phyloP scores from a whole-genome alignment of 257 asterid species.

The Nicotiana noctiflora region DNA sequence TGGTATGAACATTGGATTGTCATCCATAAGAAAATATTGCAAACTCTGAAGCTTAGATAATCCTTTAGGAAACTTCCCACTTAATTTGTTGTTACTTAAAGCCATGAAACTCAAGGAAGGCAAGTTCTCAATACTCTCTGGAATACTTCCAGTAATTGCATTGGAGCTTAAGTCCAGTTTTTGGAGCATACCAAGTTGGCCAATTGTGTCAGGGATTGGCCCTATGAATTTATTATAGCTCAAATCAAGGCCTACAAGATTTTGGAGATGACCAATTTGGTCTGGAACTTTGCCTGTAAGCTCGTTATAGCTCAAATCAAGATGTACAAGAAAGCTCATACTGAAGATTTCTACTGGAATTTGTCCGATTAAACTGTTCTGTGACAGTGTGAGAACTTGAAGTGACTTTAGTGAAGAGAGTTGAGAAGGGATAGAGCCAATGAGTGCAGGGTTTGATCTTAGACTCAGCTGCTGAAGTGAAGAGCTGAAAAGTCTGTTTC shows the following conservation, averaged over 20 bases:
- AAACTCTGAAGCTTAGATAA: constrained; percentile 29
- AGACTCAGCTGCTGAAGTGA: constrained; percentile 57
- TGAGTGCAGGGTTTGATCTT: constrained; percentile 55
- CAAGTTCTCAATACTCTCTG: constrained; percentile 35
- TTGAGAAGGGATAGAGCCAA: constrained; percentile 57
- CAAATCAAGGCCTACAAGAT: constrained; percentile 56
- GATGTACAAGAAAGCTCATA: constrained; percentile 45
- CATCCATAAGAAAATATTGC: constrained; percentile 74
- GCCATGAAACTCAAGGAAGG: constrained; percentile 55
- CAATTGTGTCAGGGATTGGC: constrained; percentile 38
- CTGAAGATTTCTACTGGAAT: constrained; percentile 41
- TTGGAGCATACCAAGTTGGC: constrained; percentile 45
- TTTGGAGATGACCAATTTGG: constrained; percentile 34
- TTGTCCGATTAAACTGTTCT: constrained; percentile 44
- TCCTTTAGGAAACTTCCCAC: constrained; percentile 42
- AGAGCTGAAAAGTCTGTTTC: constrained; percentile 20
- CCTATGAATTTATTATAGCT: constrained; percentile 55
- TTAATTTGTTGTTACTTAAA: constrained; percentile 45
- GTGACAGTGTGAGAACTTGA: constrained; percentile 64
- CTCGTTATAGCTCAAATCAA: constrained; percentile 67
- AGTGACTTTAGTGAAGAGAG: constrained; percentile 52
- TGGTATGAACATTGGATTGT: constrained; percentile 50
- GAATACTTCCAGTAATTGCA: constrained; percentile 47
- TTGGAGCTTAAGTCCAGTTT: constrained; percentile 83
- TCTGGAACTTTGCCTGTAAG: constrained; percentile 42